Percentiles rank a stretch among this genome's conserved stretches.
phyloP scores from a whole-genome alignment of 139 green algal species.

The Zygnema cylindricum region DNA sequence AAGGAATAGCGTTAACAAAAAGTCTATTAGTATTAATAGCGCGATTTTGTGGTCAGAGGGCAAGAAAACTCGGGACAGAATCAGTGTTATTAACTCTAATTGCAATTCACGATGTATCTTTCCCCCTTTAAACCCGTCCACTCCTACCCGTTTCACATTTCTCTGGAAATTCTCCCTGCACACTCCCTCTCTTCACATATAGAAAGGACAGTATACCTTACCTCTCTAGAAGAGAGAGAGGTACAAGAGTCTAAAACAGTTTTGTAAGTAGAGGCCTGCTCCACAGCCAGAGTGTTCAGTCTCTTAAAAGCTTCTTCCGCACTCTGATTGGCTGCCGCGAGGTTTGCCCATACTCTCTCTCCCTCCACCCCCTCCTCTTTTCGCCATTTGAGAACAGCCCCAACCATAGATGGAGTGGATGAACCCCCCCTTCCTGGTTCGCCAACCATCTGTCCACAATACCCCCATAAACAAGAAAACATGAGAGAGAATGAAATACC shows the following conservation, averaged over 20 bases:
- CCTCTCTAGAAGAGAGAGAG: background rate
- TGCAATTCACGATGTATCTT: too few species aligned
- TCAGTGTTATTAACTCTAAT: too few species aligned
- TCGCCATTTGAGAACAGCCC: conserved; percentile 23
- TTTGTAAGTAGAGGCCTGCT: conserved; percentile 13
- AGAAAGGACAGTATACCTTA: background rate
- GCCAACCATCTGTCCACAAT: conserved; percentile 51
- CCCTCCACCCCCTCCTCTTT: background rate
- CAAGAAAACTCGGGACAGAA: too few species aligned
- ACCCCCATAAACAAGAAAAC: too few species aligned
- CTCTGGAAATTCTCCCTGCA: background rate
- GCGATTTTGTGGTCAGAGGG: too few species aligned
- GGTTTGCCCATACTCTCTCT: conserved; percentile 16
- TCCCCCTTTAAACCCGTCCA: too few species aligned
- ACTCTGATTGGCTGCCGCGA: conserved; percentile 17
- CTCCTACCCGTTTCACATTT: background rate
- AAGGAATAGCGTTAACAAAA: too few species aligned
- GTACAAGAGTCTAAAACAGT: conserved; percentile 14
- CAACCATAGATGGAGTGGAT: conserved; percentile 57
- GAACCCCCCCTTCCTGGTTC: conserved; percentile 50
- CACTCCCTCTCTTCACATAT: background rate
- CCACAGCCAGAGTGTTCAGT: conserved; percentile 1
- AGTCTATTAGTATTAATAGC: too few species aligned
- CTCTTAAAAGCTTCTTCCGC: background rate
- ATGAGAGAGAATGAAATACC: too few species aligned